Conservation (phyloP, 305 asterid species). For the Solanum hybrid region DNA sequence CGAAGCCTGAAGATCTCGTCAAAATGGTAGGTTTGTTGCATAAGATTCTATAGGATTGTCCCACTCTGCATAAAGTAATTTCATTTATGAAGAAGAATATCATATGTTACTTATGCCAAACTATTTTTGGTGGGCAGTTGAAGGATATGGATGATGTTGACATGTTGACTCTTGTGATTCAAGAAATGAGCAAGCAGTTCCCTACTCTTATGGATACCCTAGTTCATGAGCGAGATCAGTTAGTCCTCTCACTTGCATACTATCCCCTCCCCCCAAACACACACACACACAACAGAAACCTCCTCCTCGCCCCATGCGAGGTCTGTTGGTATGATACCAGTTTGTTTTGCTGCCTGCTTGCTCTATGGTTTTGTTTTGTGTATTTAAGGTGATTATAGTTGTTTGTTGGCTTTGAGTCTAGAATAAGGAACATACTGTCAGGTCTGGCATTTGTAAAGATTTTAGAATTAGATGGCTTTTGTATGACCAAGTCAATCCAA, state of each 20-base stretch:
- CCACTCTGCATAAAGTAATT: background rate
- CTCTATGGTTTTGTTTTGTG: background rate
- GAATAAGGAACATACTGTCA: background rate
- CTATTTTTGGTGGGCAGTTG: conserved; percentile 47
- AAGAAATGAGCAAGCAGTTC: conserved; percentile 83
- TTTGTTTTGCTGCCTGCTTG: background rate
- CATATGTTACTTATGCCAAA: conserved; percentile 4
- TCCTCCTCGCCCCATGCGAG: background rate
- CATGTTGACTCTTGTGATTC: conserved; percentile 85
- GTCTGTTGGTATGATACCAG: background rate
- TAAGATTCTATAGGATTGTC: background rate
- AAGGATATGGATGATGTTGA: conserved; percentile 92
- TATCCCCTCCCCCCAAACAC: background rate
- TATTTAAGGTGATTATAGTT: background rate
- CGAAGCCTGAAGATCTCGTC: conserved; percentile 53
- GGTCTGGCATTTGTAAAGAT: background rate
- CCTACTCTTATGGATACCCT: conserved; percentile 90
- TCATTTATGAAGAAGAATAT: background rate
- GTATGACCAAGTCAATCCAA: background rate
- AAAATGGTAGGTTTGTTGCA: conserved; percentile 44
- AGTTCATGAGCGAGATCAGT: conserved; percentile 87
- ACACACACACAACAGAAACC: background rate
- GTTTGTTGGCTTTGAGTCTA: background rate
- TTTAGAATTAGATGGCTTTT: background rate
- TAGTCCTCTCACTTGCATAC: conserved; percentile 15